phyloP scores from a whole-genome alignment of 2,329 filamentous ascomycete species.

The Aspergillus neoniger region DNA sequence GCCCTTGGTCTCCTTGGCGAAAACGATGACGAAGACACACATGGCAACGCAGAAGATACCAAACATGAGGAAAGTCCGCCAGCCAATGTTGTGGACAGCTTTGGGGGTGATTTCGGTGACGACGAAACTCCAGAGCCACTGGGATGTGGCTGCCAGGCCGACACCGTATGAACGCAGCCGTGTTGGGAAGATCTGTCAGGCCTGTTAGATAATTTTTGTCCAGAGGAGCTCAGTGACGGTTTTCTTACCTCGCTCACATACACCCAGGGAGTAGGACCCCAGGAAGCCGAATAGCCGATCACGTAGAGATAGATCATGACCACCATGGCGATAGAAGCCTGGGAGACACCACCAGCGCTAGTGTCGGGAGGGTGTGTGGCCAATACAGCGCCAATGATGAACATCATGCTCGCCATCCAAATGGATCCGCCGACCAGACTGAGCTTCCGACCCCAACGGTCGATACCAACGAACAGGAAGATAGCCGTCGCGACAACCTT shows the following conservation, averaged over 20 bases:
- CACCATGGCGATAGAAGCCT: conserved; percentile 40
- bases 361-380: conserved; percentile 36
- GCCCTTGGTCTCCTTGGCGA: conserved; percentile 44
- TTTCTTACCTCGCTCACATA: conserved; percentile 35
- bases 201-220: not conserved
- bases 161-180: conserved; percentile 44
- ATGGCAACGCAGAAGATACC: conserved; percentile 43
- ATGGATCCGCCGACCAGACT: conserved; percentile 38
- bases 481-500: conserved; percentile 41
- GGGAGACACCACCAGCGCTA: conserved; percentile 29
- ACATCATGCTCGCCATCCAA: conserved; percentile 42
- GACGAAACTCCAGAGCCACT: conserved; percentile 48
- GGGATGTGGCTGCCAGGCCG: conserved; percentile 40
- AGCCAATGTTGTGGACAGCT: conserved; percentile 42
- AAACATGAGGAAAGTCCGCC: conserved; percentile 47
- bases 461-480: conserved; percentile 42
- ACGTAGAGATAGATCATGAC: conserved; percentile 55
- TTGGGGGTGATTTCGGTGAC: conserved; percentile 45
- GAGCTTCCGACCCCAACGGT: conserved; percentile 40
- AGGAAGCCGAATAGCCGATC: conserved; percentile 30
- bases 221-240: not conserved
- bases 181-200: conserved; percentile 40
- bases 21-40: conserved; percentile 37
- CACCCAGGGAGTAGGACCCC: conserved; percentile 37
- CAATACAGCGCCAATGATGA: conserved; percentile 40